Conservation (phyloP, 164 flowering plant species). For the Berberis thunbergii region DNA sequence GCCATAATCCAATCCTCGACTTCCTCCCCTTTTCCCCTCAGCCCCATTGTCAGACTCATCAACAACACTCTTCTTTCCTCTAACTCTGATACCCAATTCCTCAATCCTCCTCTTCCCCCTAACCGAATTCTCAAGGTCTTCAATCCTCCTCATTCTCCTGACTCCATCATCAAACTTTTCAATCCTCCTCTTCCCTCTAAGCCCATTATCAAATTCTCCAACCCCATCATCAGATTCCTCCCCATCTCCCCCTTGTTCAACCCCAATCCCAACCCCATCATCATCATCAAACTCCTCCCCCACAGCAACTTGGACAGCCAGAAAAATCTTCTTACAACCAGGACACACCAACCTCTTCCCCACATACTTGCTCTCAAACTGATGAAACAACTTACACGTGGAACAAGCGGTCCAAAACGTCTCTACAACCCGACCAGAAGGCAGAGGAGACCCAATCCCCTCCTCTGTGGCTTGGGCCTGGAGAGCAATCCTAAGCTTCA, state of each 20-base stretch:
- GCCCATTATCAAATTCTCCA: too few relatives aligned
- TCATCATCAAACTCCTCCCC: neutral
- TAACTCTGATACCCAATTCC: too few relatives aligned
- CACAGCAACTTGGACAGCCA: slow-evolving; percentile 47
- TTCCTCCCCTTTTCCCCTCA: too few relatives aligned
- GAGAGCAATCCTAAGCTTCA: slow-evolving; percentile 43
- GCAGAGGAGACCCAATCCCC: neutral
- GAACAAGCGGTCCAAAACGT: slow-evolving; percentile 74
- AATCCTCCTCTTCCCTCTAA: neutral
- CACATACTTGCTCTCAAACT: slow-evolving; percentile 69
- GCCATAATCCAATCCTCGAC: too few relatives aligned
- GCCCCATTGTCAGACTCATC: too few relatives aligned
- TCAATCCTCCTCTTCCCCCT: slow-evolving; percentile 3
- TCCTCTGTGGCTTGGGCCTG: slow-evolving; percentile 28
- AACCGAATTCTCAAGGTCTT: too few relatives aligned
- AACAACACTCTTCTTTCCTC: too few relatives aligned
- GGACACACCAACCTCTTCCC: slow-evolving; percentile 70
- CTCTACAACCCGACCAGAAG: slow-evolving; percentile 11
- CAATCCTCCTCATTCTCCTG: neutral
- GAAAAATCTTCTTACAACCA: slow-evolving; percentile 59
- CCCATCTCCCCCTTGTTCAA: neutral
- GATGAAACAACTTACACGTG: slow-evolving; percentile 50
- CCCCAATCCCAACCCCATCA: neutral
- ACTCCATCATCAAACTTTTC: neutral
- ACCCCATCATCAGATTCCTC: neutral